Percentiles rank a stretch among this genome's conserved stretches.
phyloP scores from a whole-genome alignment of 495 filamentous ascomycete species.

The Platismatia glauca region DNA sequence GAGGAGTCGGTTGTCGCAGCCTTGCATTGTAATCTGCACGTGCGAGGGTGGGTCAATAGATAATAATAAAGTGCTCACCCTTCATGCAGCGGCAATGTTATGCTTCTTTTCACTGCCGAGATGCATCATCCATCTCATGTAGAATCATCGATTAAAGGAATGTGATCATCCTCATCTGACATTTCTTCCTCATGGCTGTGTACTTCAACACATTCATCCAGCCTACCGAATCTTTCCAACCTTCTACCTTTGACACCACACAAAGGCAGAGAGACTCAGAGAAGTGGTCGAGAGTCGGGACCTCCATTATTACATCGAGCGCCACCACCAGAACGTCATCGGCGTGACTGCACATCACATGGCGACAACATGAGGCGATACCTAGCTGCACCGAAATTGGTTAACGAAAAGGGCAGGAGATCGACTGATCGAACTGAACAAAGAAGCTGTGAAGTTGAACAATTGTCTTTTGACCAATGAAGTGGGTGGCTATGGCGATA shows the following conservation, averaged over 20 bases:
- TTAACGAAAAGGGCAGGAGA: neutral
- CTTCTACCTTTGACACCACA: too few species aligned
- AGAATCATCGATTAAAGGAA: neutral
- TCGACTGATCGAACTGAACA: neutral
- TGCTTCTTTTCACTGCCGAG: neutral
- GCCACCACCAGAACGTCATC: neutral
- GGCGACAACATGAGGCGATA: neutral
- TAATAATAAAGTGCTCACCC: conserved; percentile 3
- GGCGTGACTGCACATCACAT: neutral
- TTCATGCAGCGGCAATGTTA: neutral
- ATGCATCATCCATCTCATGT: neutral
- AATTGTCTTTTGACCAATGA: neutral
- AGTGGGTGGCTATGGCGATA: neutral
- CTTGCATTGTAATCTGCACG: neutral
- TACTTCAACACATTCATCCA: too few species aligned
- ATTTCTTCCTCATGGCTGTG: too few species aligned
- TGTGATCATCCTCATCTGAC: too few species aligned
- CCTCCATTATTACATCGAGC: too few species aligned
- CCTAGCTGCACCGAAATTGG: too few species aligned
- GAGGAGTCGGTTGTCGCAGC: neutral
- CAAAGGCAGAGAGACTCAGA: too few species aligned
- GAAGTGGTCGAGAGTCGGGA: too few species aligned
- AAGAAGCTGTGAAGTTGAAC: neutral
- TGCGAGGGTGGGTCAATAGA: neutral
- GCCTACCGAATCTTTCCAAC: too few species aligned